Evolutionary conservation across 2,329 filamentous ascomycete species (phyloP).

Genomic region (Dothideomycetidae sp.): DNA sequence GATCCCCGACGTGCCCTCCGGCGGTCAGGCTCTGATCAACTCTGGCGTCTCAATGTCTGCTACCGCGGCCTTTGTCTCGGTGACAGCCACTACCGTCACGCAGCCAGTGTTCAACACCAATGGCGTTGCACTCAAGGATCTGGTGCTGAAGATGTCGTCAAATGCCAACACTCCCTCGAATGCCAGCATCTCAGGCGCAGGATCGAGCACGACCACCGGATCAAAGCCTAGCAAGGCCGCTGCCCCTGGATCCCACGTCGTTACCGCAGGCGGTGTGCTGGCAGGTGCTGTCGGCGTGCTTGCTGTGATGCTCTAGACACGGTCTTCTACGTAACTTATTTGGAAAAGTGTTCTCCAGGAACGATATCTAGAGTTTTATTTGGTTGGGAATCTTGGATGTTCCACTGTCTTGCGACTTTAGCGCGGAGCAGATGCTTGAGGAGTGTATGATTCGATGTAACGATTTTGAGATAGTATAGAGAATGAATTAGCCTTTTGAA

Average conservation of each 20-base stretch:
- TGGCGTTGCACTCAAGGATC: constrained; percentile 45
- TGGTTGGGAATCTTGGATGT: no score
- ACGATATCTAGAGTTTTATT: no score
- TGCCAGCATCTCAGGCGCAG: constrained; percentile 9
- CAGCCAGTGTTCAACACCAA: constrained; percentile 43
- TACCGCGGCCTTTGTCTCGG: constrained; percentile 40
- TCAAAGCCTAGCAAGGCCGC: background rate
- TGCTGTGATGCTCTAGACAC: background rate
- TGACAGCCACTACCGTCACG: constrained; percentile 42
- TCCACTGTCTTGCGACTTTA: no score
- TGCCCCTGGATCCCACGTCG: background rate
- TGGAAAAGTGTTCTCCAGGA: no score
- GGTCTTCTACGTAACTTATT: no score
- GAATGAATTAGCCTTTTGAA: no score
- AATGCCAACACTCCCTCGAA: constrained; percentile 42
- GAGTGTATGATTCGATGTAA: no score
- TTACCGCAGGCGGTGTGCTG: background rate
- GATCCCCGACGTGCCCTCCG: constrained; percentile 53
- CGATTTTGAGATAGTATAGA: no score
- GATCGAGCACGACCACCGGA: background rate
- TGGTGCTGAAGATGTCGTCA: constrained; percentile 43
- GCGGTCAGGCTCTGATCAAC: constrained; percentile 57
- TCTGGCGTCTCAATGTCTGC: constrained; percentile 56
- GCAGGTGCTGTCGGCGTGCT: background rate
- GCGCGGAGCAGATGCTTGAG: no score